phyloP scores from a whole-genome alignment of 805 yeast species.

The Metschnikowia peoriensis region DNA sequence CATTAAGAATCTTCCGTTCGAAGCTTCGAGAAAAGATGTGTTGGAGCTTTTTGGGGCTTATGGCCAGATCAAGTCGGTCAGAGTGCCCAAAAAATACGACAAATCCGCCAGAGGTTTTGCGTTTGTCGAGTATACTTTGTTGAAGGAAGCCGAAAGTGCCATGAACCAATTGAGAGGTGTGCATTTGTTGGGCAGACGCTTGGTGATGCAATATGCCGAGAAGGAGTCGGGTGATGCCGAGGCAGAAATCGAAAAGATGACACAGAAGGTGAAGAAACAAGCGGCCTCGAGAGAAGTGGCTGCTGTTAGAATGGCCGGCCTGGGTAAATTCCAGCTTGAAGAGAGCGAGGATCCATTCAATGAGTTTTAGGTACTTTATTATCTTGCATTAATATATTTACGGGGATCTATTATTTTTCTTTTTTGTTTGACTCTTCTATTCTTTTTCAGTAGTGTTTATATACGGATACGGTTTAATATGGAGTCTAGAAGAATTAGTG shows the following conservation, averaged over 20 bases:
- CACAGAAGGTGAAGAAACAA: constrained; percentile 78
- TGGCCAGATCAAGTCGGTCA: constrained; percentile 90
- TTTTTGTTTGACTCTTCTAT: neutral
- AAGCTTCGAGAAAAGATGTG: constrained; percentile 90
- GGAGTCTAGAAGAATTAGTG: no score
- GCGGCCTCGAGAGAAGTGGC: constrained; percentile 74
- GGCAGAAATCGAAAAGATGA: constrained; percentile 88
- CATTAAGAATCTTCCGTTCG: constrained; percentile 96
- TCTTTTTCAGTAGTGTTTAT: no score
- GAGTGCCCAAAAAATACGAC: constrained; percentile 96
- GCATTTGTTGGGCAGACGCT: constrained; percentile 91
- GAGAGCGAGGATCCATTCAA: constrained; percentile 39
- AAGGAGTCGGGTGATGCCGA: constrained; percentile 81
- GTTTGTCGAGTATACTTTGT: constrained; percentile 84
- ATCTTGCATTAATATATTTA: neutral
- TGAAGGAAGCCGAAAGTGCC: constrained; percentile 89
- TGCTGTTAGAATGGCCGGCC: constrained; percentile 65
- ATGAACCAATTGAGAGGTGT: constrained; percentile 94
- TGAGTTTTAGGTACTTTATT: constrained; percentile 18
- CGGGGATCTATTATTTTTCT: no score
- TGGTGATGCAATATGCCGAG: constrained; percentile 91
- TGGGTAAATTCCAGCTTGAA: constrained; percentile 67
- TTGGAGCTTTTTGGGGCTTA: constrained; percentile 89
- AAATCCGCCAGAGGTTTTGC: constrained; percentile 96
- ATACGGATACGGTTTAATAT: no score